Evolutionary conservation across 192 early-diverging fungal species (phyloP), one percentile per base, ranked within the genome.

Genomic region (Backusella australiensis): DNA sequence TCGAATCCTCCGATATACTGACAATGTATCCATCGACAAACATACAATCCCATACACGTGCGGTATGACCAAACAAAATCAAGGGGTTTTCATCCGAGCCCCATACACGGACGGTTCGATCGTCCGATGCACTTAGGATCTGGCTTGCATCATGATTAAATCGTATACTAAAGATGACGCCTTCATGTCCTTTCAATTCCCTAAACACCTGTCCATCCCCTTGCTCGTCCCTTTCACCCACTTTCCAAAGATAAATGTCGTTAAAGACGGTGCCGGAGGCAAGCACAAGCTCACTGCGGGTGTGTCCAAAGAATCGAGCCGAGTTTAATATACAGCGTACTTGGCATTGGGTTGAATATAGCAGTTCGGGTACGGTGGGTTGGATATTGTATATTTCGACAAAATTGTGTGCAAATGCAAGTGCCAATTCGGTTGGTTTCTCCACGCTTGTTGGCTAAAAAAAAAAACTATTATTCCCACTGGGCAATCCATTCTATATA

Each of bases 241-340:
- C 82, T 56, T 89, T 84, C 93, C 94, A 95, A 4, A 95, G 65
- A 71, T 93, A 81, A 0, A 94, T 89, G 53, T 96, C 86, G 82
- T 94, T 94, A 79, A 95, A 96, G 9, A 95, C 94, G 7, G 95
- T 96, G 0, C 95, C 95, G 0, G 89, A 89, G 0, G 91, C 92
- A 11, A 95, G 81, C 15, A 81, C 74, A 6, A 95, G 63, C 0
- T 76, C 78, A 12, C 81, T 83, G 9, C 82, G 42, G 0, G 84
- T 88, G 5, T 77, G 70, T n/a, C 92, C 92, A 73, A 84, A 87
- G 63, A 96, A 89, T 38, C 89, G 87, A 0, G 94, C 94, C 1
- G 92, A 87, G 80, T 95, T 95, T 23, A 95, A 71, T 32, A 94
- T 92, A 65, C 92, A 92, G 32, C 82, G 88, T 52, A 91, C 90